A percentile compares a stretch with the other conserved stretches of the same genome.
Evolutionary conservation across 495 filamentous ascomycete genomes (phyloP).

Genomic region (Penicillium daleae): DNA sequence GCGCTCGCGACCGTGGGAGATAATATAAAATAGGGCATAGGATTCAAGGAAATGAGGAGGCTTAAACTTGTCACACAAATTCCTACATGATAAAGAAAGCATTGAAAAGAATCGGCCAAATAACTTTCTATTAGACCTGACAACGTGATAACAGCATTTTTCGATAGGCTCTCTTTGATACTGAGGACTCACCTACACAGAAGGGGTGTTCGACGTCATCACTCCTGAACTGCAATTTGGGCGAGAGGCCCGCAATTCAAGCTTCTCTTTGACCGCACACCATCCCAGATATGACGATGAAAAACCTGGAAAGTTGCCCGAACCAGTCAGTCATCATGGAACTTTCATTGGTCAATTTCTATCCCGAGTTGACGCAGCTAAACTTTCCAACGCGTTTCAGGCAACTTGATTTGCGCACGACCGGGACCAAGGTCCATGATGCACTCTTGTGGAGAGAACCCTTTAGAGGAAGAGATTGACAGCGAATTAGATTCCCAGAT

Average conservation of each 20-base stretch:
- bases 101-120: too few species aligned
- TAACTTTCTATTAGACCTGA: background rate
- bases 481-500: background rate
- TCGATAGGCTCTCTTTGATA: too few species aligned
- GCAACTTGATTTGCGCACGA: background rate
- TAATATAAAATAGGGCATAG: background rate
- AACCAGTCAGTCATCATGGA: background rate
- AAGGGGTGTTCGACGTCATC: slow-evolving; percentile 5
- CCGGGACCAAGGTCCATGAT: slow-evolving; percentile 7
- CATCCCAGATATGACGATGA: background rate
- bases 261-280: background rate
- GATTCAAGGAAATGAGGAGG: background rate
- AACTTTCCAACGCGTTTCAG: background rate
- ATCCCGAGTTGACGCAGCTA: background rate
- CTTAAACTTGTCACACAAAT: background rate
- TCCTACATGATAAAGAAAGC: background rate
- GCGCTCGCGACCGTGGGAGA: background rate
- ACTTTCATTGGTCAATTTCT: background rate
- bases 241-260: background rate
- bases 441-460: background rate
- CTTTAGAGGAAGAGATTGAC: background rate
- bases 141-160: too few species aligned
- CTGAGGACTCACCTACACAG: background rate
- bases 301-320: background rate
- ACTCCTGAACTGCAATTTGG: background rate